Conservation (phyloP, 148 eudicot species). For the Chenopodium berlandieri region DNA sequence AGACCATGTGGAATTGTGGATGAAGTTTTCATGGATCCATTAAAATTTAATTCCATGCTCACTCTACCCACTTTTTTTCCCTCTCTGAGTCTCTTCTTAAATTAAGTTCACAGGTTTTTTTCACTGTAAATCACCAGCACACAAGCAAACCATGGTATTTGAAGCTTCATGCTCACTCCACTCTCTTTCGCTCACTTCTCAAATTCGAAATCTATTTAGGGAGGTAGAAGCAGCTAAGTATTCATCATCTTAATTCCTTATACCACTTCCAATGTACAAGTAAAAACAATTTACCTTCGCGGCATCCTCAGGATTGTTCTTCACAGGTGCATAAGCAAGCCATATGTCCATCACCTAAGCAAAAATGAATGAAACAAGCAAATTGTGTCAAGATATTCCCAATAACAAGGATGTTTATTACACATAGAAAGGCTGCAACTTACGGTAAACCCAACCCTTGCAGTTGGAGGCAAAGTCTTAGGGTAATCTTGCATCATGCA, state of each 20-base stretch:
- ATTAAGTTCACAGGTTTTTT: too few relatives aligned
- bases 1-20: too few relatives aligned
- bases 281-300: slow-evolving; percentile 59
- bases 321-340: slow-evolving; percentile 99
- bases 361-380: not conserved
- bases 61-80: not conserved
- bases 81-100: not conserved
- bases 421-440: slow-evolving; percentile 21
- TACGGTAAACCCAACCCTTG: slow-evolving; percentile 96
- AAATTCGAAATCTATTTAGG: not conserved
- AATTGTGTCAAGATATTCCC: not conserved
- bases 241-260: not conserved
- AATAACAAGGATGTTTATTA: not conserved
- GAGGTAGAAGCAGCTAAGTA: not conserved
- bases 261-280: not conserved
- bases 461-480: slow-evolving; percentile 87
- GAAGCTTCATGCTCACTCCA: not conserved
- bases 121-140: not conserved
- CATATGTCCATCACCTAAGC: slow-evolving; percentile 84
- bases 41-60: not conserved
- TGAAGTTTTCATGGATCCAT: not conserved
- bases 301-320: slow-evolving; percentile 99
- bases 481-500: slow-evolving; percentile 99
- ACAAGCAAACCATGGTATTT: not conserved
- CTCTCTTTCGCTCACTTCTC: not conserved